Evolutionary conservation across 2,329 filamentous ascomycete species (phyloP).

Genomic region (Hypomyces rosellus): DNA sequence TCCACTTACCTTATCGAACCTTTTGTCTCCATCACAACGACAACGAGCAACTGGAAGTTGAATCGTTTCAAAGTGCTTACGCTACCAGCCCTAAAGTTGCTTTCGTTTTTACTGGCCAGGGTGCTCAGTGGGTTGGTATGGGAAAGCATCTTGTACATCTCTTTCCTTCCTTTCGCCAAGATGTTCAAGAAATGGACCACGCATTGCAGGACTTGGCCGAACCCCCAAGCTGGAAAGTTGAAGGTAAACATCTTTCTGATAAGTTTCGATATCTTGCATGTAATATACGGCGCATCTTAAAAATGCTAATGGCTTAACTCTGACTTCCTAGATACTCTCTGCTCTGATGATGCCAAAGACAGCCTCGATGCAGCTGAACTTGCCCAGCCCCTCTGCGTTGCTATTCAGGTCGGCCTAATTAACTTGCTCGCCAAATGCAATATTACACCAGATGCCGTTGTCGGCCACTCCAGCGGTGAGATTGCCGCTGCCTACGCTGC

Average conservation of each 20-base stretch:
- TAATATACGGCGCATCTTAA: slow-evolving; percentile 10
- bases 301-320: background rate
- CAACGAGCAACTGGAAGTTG: background rate
- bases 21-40: too few relatives aligned
- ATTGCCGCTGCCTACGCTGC: slow-evolving; percentile 39
- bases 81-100: background rate
- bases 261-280: too few relatives aligned
- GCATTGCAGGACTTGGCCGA: slow-evolving; percentile 5
- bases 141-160: slow-evolving; percentile 16
- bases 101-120: slow-evolving; percentile 30
- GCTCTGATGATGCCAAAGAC: background rate
- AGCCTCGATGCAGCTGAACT: slow-evolving; percentile 17
- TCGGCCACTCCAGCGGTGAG: slow-evolving; percentile 40
- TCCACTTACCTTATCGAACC: too few relatives aligned
- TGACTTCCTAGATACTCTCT: too few relatives aligned
- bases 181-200: slow-evolving; percentile 9
- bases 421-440: slow-evolving; percentile 28
- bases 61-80: background rate
- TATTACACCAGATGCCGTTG: slow-evolving; percentile 26
- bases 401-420: slow-evolving; percentile 37
- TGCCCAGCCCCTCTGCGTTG: slow-evolving; percentile 36
- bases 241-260: slow-evolving; percentile 3
- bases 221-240: slow-evolving; percentile 12
- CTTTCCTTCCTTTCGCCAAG: slow-evolving; percentile 3
- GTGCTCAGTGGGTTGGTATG: slow-evolving; percentile 30